Conservation (phyloP, 2,329 filamentous ascomycete genomes). For the Phyllosticta citrichinensis region DNA sequence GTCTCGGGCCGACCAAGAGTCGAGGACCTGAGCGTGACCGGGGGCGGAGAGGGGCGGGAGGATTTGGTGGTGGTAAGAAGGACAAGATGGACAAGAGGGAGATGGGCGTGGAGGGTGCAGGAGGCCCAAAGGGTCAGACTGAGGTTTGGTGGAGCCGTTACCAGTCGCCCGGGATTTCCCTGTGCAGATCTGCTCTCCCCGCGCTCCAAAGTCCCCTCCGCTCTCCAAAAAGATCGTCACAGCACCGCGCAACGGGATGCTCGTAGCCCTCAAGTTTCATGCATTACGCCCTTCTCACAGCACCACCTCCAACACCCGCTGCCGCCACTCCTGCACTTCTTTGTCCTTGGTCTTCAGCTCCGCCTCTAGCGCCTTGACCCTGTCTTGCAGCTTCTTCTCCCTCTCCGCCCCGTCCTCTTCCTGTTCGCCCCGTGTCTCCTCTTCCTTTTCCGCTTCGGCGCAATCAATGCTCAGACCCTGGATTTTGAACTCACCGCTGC, state of each 20-base stretch:
- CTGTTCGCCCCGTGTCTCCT: constrained; percentile 4
- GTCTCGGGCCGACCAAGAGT: not conserved
- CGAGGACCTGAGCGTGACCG: too few species aligned
- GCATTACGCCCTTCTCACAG: constrained; percentile 15
- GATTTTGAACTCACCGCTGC: constrained; percentile 33
- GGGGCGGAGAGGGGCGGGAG: not conserved
- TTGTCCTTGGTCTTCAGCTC: constrained; percentile 27
- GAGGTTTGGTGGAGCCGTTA: not conserved
- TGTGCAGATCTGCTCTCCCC: not conserved
- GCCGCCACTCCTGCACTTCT: constrained; percentile 24
- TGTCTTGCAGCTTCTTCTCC: constrained; percentile 1
- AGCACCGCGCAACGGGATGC: not conserved
- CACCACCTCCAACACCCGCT: constrained; percentile 30
- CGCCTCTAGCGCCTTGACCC: constrained; percentile 13
- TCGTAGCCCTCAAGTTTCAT: too few species aligned
- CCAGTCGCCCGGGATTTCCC: not conserved
- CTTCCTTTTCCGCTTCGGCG: constrained; percentile 7
- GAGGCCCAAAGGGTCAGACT: not conserved
- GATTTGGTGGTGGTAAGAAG: not conserved
- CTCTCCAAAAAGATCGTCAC: not conserved
- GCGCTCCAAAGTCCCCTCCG: too few species aligned
- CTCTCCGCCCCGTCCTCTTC: not conserved
- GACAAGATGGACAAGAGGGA: not conserved
- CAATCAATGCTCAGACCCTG: constrained; percentile 25
- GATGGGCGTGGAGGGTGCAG: not conserved